These are phyloP conservation scores for Backusella parvicylindrica DNA, from an alignment of 192 early-diverging fungal genomes.

Conservation along the genomic window DNA sequence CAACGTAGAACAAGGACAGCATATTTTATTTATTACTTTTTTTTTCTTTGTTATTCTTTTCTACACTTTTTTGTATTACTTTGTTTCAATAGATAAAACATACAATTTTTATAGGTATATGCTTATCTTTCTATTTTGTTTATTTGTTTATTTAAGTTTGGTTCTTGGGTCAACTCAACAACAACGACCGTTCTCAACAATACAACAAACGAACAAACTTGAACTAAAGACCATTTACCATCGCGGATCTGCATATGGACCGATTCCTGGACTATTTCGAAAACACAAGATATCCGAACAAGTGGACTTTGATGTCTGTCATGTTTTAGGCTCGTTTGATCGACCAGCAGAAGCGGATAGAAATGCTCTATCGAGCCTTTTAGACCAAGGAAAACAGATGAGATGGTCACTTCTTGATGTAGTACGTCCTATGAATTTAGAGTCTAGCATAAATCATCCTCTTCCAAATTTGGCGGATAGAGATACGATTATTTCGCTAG, in stretches of 20 bases:
- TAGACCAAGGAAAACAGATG: neutral
- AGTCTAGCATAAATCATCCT: conserved; percentile 3
- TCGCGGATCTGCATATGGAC: conserved; percentile 26
- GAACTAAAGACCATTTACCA: conserved; percentile 34
- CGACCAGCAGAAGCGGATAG: neutral
- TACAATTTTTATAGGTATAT: neutral
- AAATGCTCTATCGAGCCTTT: neutral
- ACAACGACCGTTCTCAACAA: neutral
- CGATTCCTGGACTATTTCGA: conserved; percentile 28
- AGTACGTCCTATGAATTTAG: conserved; percentile 6
- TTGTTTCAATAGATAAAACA: neutral
- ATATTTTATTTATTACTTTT: neutral
- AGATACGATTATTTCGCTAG: conserved; percentile 68
- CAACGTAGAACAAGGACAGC: neutral
- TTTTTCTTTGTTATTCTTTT: neutral
- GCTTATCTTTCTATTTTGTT: neutral
- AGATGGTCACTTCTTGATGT: neutral
- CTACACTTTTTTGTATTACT: neutral
- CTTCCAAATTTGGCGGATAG: conserved; percentile 75
- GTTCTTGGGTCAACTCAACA: neutral
- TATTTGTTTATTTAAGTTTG: neutral
- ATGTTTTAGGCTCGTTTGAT: neutral
- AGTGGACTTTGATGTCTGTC: neutral
- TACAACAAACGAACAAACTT: neutral
- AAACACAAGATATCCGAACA: conserved; percentile 1